Base-by-base conservation (phyloP, 1,284 basidiomycete species). In the Trichosporon inkin region DNA sequence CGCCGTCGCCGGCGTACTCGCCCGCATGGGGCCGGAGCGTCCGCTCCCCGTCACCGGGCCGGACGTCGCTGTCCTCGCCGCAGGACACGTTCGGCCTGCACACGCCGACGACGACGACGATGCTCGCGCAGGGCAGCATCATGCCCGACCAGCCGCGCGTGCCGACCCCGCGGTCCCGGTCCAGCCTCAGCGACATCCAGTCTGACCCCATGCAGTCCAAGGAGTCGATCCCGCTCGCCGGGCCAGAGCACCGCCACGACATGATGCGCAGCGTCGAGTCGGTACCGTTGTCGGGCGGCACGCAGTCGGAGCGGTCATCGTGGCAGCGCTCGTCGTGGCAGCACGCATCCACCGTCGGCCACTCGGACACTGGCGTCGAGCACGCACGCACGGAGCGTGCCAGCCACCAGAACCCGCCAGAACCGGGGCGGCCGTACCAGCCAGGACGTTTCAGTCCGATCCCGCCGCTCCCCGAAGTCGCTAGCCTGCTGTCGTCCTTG, bases 11-110 rank as follows among this genome's bases (percentile, higher is more conserved):
- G 19, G 47, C 36, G 34, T 37, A 39, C 53, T 37, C 40, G 14
- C 54, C 56, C n/a, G 20, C 49, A 36, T 58, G 53, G n/a, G 20
- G 35, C 4, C 57, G 56, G 28, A 32, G 28, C 28, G 44, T 34
- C 10, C 20, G 53, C 14, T 19, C 53, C 6, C 44, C 32, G 13
- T 34, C 41, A 7, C 49, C 56, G 11, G 51, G 28, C 32, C 39
- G 22, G 17, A 53, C 56, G 19, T 32, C 51, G 10, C 57, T 56
- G 5, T 55, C 47, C 5, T 63, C 62, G 5, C 62, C 62, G 39
- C 56, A 63, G 28, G 56, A 63, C 47, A 63, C 62, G 5, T 63
- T 63, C 40, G 62, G 58, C 11, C 44, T 53, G 3, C 55, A 60
- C 32, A 62, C 57, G 3, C 60, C 60, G 24, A 44, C 38, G 13